Base-by-base conservation (phyloP, 257 asterid species). In the Penstemon davidsonii region DNA sequence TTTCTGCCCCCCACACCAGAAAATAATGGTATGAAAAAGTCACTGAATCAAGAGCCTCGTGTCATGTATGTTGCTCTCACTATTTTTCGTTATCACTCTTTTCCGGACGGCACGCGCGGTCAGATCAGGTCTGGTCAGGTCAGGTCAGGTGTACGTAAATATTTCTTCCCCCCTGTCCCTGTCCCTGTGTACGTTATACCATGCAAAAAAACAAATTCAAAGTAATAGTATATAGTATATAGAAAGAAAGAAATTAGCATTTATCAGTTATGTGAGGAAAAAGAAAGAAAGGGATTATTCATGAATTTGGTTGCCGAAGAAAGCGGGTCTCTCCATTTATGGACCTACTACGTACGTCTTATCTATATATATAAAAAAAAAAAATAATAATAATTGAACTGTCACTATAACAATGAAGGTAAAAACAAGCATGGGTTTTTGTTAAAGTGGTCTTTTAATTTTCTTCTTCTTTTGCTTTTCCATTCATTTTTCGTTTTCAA, bases 51-150 rank as follows among this genome's bases (percentile, higher is more conserved):
- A 66, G 41, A 57, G 51, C 59, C 59, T 40, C 13, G 2, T 25
- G 7, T 15, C 69, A 37, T 12, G 33, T 25, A 25, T 25, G 33
- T 25, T 25, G 33, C 33, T 25, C 33, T 44, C 51, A 42, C 66
- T 37, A 13, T 59, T 55, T 6, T 67, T 57, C 73, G 53, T 66
- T 79, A 75, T 61, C 78, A 61, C 76, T 82, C 53, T 73, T 69
- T 75, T 80, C 91, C 95, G 92, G 90, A 82, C 92, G 88, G 92
- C 95, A 88, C 88, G 95, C 92, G 90, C 83, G 90, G 88, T 85
- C 95, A 83, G 90, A 75, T 65, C 58, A 55, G 57, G 46, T 57
- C 63, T 33, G 63, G 9, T 58, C 63, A 10, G 11, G 61, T 55
- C 60, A 6, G 68, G 66, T 67, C 85, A 75, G 84, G 86, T 80